These are phyloP conservation scores for Rhizophagus sp. DNA, from an alignment of 192 early-diverging fungal species.

Conservation along the genomic window DNA sequence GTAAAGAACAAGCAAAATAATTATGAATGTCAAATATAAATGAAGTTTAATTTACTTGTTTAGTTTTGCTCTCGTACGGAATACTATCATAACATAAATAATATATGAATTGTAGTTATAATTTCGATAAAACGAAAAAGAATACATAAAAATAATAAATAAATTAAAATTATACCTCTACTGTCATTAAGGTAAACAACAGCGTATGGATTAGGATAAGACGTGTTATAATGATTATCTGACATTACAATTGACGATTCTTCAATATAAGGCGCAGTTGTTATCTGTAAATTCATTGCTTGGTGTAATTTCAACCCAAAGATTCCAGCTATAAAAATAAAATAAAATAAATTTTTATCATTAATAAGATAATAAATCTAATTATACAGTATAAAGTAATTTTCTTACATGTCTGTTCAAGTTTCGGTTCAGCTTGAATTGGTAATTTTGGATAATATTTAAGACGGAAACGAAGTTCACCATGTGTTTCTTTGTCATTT, in stretches of 20 bases:
- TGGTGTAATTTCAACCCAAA: constrained; percentile 22
- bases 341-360: not conserved
- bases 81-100: constrained; percentile 5
- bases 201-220: constrained; percentile 22
- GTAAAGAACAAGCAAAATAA: too few species aligned
- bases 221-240: not conserved
- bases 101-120: not conserved
- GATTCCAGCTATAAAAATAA: constrained; percentile 11
- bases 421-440: not conserved
- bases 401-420: constrained; percentile 11
- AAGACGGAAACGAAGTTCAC: not conserved
- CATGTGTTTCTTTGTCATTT: not conserved
- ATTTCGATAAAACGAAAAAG: not conserved
- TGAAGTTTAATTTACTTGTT: constrained; percentile 21
- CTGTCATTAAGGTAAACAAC: constrained; percentile 25
- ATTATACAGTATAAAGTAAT: not conserved
- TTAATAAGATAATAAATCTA: not conserved
- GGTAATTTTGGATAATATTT: constrained; percentile 17
- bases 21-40: not conserved
- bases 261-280: constrained; percentile 11
- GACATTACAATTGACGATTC: not conserved
- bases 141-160: not conserved
- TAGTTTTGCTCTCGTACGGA: constrained; percentile 20
- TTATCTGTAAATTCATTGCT: constrained; percentile 25
- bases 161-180: not conserved